Percentiles rank a stretch among this genome's conserved stretches.
phyloP scores from a whole-genome alignment of 208 protist genomes.

The Herpetomonas muscarum region DNA sequence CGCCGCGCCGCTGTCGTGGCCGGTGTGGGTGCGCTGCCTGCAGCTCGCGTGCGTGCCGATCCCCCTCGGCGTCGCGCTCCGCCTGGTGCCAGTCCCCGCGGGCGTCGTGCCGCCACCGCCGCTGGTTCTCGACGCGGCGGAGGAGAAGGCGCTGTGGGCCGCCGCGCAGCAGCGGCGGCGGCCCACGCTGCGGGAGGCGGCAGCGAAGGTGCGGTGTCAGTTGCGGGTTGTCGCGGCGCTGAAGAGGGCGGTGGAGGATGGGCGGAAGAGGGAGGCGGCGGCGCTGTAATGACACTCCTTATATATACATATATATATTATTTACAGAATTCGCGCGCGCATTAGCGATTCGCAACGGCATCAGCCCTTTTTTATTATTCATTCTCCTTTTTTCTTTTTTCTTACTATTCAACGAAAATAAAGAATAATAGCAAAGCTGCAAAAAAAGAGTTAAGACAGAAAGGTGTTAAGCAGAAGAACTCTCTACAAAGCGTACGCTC shows the following conservation, averaged over 20 bases:
- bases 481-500: too few relatives aligned
- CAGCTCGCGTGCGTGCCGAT: constrained; percentile 26
- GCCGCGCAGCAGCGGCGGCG: constrained; percentile 8
- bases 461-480: too few relatives aligned
- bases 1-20: constrained; percentile 33
- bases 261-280: not conserved
- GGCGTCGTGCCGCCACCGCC: constrained; percentile 9
- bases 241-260: constrained; percentile 7
- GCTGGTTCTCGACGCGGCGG: constrained; percentile 13
- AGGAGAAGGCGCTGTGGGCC: constrained; percentile 12
- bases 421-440: too few relatives aligned
- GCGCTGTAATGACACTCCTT: not conserved
- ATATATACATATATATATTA: too few relatives aligned
- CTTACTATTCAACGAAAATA: too few relatives aligned
- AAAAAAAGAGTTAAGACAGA: too few relatives aligned
- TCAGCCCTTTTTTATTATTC: too few relatives aligned
- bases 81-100: constrained; percentile 22
- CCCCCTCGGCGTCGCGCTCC: constrained; percentile 31
- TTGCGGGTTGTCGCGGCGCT: constrained; percentile 31
- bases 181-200: constrained; percentile 23
- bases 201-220: constrained; percentile 25
- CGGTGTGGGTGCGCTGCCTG: constrained; percentile 27
- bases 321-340: too few relatives aligned
- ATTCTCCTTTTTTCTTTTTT: too few relatives aligned
- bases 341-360: too few relatives aligned